Conservation (phyloP, 768 basidiomycete genomes). For the Pulveroboletus ravenelii region DNA sequence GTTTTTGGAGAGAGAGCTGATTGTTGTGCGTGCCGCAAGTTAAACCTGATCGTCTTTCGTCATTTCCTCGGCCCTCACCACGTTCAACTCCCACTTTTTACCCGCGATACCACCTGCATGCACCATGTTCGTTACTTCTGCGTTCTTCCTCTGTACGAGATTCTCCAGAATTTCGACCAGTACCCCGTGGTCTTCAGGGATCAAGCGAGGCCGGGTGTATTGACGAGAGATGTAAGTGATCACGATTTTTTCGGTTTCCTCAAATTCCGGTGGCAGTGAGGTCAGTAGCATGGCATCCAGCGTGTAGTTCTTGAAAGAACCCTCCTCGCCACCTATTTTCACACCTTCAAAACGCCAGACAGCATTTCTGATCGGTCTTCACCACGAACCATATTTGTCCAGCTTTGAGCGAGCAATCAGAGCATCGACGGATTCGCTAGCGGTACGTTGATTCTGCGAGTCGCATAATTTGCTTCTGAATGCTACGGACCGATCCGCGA, state of each 20-base stretch:
- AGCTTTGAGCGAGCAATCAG: constrained; percentile 39
- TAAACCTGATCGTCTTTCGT: constrained; percentile 72
- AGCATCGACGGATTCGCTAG: constrained; percentile 59
- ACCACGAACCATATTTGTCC: constrained; percentile 52
- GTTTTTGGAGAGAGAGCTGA: constrained; percentile 33
- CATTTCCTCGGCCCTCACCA: constrained; percentile 60
- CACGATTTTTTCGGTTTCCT: constrained; percentile 48
- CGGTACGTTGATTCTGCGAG: constrained; percentile 62
- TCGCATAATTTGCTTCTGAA: constrained; percentile 65
- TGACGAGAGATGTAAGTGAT: constrained; percentile 76
- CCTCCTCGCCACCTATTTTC: constrained; percentile 30
- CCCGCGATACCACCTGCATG: background rate
- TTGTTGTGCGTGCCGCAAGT: constrained; percentile 63
- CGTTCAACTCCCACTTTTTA: constrained; percentile 54
- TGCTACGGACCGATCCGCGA: constrained; percentile 74
- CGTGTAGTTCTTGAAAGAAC: constrained; percentile 10
- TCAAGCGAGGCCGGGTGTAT: constrained; percentile 45
- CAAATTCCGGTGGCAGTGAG: constrained; percentile 17
- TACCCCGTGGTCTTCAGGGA: constrained; percentile 49
- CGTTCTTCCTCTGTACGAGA: constrained; percentile 40
- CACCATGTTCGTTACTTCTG: constrained; percentile 9
- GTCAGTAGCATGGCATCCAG: background rate
- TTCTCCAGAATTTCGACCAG: constrained; percentile 50
- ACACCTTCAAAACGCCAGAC: constrained; percentile 67
- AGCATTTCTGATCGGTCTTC: constrained; percentile 66